Evolutionary conservation across 805 yeast species (phyloP), one percentile per base, ranked within the genome.

Genomic region (Candida nitratophila): DNA sequence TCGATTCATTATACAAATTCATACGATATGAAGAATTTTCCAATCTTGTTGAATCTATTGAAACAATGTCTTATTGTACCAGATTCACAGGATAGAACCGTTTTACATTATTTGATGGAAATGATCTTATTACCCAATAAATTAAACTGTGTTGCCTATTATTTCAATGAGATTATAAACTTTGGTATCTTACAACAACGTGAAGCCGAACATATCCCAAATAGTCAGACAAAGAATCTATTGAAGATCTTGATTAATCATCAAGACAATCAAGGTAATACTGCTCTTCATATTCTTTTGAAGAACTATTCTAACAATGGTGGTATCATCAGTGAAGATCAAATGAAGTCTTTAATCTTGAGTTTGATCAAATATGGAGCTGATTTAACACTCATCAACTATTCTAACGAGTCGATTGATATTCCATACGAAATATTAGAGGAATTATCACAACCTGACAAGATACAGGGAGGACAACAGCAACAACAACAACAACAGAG

Each of bases 221-320:
- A 37, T 5, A 47, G 44, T 15, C 52, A 60, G 26, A 67, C 69
- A 41, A 66, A 66, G 40, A 65, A 70, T 19, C 53, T 79, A 41
- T 70, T 81, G 37, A 74, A 76, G 41, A 76, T 81, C 50, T 67
- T 84, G 35, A 57, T 84, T 26, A 85, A 87, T 56, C 89, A 82
- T 53, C 86, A 79, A 56, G 98, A 93, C 61, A 72, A 70, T 20
- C 73, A 79, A 47, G 97, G 97, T 4, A 87, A 89, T 52, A 87
- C 96, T 0, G 87, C 95, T 7, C 65, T 89, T 40, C 95, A 88
- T 54, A 68, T 91, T 38, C 89, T 96, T 0, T 77, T 79, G 15
- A 70, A 78, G 32, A 11, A n/a, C 17, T 17, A 11, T 19, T 3
- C 12, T 6, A 6, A 17, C 17, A 11, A 6, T 17, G 17, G n/a